phyloP scores from a whole-genome alignment of 1,139 yeast species.

The Suzukiozyma palmioleophila region DNA sequence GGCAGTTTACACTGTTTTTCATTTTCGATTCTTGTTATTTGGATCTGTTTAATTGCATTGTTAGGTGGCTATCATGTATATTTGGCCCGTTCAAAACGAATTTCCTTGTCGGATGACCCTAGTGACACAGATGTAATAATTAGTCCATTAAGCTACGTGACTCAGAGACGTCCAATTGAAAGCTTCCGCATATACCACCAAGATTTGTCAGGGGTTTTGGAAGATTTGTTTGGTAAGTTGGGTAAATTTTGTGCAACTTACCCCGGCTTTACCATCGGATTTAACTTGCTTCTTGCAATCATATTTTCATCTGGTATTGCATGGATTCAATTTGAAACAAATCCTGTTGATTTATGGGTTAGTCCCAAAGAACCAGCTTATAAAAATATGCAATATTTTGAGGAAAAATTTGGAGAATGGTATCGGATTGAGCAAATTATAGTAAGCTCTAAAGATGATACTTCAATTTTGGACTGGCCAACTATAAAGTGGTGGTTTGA shows the following conservation, averaged over 20 bases:
- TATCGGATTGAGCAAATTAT: conserved; percentile 84
- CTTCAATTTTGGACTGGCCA: conserved; percentile 55
- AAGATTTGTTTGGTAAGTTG: conserved; percentile 32
- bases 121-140: conserved; percentile 17
- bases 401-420: conserved; percentile 84
- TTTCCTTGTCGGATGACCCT: conserved; percentile 9
- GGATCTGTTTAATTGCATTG: conserved; percentile 32
- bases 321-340: conserved; percentile 59
- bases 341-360: conserved; percentile 88
- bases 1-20: conserved; percentile 74
- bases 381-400: conserved; percentile 65
- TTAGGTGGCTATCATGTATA: conserved; percentile 39
- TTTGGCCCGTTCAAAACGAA: conserved; percentile 16
- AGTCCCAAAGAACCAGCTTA: conserved; percentile 73
- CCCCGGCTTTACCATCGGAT: conserved; percentile 53
- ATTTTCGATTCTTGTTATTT: conserved; percentile 51
- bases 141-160: conserved; percentile 13
- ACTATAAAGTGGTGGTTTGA: conserved; percentile 85
- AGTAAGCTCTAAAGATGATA: conserved; percentile 61
- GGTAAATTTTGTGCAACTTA: conserved; percentile 56
- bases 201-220: conserved; percentile 15
- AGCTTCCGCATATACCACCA: conserved; percentile 10
- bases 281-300: conserved; percentile 40
- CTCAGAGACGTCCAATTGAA: conserved; percentile 8
- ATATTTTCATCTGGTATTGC: conserved; percentile 51